Base-by-base conservation (phyloP, 352 stramenopile species). In the Globisporangium viniferum region DNA sequence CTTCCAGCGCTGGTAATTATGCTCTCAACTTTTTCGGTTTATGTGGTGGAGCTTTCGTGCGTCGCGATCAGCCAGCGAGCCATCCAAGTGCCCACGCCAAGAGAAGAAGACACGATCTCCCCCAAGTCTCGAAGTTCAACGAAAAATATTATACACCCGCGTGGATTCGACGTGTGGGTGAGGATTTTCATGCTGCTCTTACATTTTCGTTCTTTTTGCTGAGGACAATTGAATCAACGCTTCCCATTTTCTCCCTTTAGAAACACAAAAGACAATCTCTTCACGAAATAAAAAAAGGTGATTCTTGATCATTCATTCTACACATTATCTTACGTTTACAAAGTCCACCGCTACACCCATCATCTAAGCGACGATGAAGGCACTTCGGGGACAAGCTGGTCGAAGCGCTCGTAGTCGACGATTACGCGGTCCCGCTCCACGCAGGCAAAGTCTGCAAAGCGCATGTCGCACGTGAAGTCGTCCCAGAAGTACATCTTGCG, bases 401-500 rank as follows among this genome's bases (percentile, higher is more conserved):
- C 87, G 51, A 94, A 94, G 29, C 78, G 75, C 8, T 78, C 69
- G 62, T 88, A 94, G 66, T 94, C 84, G 6, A 94, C 80, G 22
- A 84, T 64, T 0, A 94, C 81, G 44, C 73, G 65, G 56, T 92
- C 84, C 22, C 83, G 81, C 64, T 86, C 76, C 41, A 94, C 77
- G 39, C 89, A 67, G n/a, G 86, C 84, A 62, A 91, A 91, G 72
- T 94, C 85, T 12, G 73, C 83, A 61, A 94, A 94, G 59, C 77
- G 81, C 78, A 83, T 87, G 59, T 92, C 79, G 73, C 79, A 92
- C 31, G 80, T 86, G 66, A 94, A 94, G n/a, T 94, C 83, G 58
- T 94, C 82, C 83, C 83, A 94, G 59, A 94, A 94, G 76, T 94
- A 94, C 84, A 91, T 93, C 59, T 93, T 92, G 22, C 87, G 87